Evolutionary conservation across 2,329 filamentous ascomycete genomes (phyloP).

Genomic region (Penicillium sp.): DNA sequence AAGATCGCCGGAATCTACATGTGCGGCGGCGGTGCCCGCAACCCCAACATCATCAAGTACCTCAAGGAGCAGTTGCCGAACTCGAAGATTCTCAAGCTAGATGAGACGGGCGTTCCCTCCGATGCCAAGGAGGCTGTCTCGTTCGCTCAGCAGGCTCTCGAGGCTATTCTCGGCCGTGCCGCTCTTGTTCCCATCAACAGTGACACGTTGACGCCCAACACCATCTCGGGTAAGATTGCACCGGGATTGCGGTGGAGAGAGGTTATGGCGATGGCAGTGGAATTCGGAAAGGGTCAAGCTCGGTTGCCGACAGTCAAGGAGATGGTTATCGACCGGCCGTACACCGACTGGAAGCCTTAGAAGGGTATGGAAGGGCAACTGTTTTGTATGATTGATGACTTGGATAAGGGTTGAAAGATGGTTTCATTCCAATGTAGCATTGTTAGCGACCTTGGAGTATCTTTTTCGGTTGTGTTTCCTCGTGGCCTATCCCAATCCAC

Average conservation of each 20-base stretch:
- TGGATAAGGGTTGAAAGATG: too few species aligned
- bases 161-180: constrained; percentile 56
- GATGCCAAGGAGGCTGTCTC: constrained; percentile 62
- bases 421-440: too few species aligned
- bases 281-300: constrained; percentile 50
- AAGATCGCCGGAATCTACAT: constrained; percentile 60
- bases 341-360: too few species aligned
- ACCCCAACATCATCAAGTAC: constrained; percentile 57
- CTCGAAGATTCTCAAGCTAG: constrained; percentile 55
- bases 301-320: constrained; percentile 51
- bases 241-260: constrained; percentile 57
- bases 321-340: constrained; percentile 39
- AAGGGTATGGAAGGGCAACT: too few species aligned
- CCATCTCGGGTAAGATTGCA: constrained; percentile 56
- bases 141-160: constrained; percentile 63
- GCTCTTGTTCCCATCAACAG: constrained; percentile 51
- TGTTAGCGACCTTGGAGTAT: too few species aligned
- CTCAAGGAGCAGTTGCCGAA: constrained; percentile 53
- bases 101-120: constrained; percentile 58
- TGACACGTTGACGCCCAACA: constrained; percentile 53
- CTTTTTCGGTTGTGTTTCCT: too few species aligned
- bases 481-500: too few species aligned
- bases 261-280: constrained; percentile 54
- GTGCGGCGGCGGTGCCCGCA: constrained; percentile 60
- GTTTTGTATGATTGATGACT: too few species aligned